Conservation (phyloP, 2,329 filamentous ascomycete genomes). For the Diaporthe nobilis region DNA sequence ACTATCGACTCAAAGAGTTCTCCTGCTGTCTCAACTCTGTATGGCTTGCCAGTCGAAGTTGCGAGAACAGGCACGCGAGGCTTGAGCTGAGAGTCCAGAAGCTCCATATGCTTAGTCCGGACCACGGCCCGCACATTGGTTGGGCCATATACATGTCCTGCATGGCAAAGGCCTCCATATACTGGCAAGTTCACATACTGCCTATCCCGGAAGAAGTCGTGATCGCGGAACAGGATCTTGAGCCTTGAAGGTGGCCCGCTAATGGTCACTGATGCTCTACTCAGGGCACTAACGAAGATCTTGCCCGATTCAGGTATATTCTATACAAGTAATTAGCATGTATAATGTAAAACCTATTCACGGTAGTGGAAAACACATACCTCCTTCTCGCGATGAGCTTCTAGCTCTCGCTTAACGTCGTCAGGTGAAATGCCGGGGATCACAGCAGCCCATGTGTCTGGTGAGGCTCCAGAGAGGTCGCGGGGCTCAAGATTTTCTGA, state of each 20-base stretch:
- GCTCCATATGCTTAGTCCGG: neutral
- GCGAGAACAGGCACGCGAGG: conserved; percentile 51
- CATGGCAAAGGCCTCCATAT: conserved; percentile 4
- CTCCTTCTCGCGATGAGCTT: conserved; percentile 49
- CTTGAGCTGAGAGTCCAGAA: conserved; percentile 3
- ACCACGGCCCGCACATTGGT: neutral
- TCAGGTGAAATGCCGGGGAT: conserved; percentile 51
- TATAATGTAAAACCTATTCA: neutral
- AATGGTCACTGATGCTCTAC: conserved; percentile 53
- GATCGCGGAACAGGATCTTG: conserved; percentile 49
- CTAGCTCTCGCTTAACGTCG: conserved; percentile 55
- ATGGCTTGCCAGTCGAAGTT: conserved; percentile 49
- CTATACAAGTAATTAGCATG: conserved; percentile 21
- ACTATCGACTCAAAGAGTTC: conserved; percentile 48
- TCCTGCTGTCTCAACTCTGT: conserved; percentile 45
- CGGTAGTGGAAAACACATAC: conserved; percentile 5
- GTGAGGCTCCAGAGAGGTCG: conserved; percentile 35
- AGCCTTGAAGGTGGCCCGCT: conserved; percentile 62
- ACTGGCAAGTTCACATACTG: conserved; percentile 51
- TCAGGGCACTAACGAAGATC: conserved; percentile 57
- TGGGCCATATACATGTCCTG: neutral
- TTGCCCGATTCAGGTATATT: conserved; percentile 50
- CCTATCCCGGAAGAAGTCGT: conserved; percentile 50
- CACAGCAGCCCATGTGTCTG: conserved; percentile 59
- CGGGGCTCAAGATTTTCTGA: conserved; percentile 58